phyloP scores from a whole-genome alignment of 371 early-diverging fungal genomes.

The Saksenaea oblongispora region DNA sequence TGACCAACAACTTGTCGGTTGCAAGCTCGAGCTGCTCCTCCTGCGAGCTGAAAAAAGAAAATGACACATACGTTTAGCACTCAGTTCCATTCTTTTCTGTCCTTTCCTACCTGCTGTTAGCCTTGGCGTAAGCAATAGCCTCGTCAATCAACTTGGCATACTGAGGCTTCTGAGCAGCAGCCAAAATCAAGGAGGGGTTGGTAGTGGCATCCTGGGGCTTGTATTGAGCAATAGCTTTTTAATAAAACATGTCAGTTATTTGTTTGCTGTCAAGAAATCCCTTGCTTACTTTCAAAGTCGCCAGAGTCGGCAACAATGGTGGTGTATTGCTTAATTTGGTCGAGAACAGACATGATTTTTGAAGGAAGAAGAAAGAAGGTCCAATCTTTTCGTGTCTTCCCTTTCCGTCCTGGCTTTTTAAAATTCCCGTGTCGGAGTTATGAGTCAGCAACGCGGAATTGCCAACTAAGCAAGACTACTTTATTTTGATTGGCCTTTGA shows the following conservation, averaged over 20 bases:
- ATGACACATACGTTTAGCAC: not conserved
- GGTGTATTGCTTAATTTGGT: conserved; percentile 87
- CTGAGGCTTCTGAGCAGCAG: conserved; percentile 88
- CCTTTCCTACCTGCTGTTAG: conserved; percentile 58
- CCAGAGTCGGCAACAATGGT: conserved; percentile 98
- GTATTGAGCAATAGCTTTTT: conserved; percentile 90
- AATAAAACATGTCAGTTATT: not conserved
- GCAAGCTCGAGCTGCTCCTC: conserved; percentile 85
- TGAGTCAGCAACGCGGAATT: not conserved
- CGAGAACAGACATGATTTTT: conserved; percentile 62
- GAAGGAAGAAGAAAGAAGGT: conserved; percentile 5
- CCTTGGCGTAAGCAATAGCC: conserved; percentile 87
- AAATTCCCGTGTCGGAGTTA: conserved; percentile 1
- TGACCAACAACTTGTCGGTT: conserved; percentile 92
- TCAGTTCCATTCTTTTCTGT: not conserved
- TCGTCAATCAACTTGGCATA: conserved; percentile 89
- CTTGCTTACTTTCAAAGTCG: conserved; percentile 89
- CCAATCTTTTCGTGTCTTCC: not conserved
- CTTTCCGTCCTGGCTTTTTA: not conserved
- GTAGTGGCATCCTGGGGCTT: conserved; percentile 99
- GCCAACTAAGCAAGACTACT: too few species aligned
- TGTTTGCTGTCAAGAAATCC: not conserved
- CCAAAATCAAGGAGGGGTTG: conserved; percentile 97
- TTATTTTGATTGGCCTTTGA: too few species aligned
- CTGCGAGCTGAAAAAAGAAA: conserved; percentile 39